phyloP scores from a whole-genome alignment of 345 rosid species.

The Carallia pectinifolia region DNA sequence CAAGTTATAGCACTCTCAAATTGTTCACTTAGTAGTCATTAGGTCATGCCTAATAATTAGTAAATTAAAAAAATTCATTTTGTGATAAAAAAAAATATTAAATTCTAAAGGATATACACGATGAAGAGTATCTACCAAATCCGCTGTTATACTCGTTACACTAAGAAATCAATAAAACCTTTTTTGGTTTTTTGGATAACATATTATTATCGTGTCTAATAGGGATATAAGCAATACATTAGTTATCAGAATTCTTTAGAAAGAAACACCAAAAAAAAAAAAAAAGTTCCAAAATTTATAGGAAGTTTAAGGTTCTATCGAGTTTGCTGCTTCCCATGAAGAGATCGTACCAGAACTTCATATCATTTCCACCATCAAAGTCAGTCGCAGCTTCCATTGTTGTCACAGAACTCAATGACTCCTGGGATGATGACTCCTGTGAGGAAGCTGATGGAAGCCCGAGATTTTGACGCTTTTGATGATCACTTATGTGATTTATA shows the following conservation, averaged over 20 bases:
- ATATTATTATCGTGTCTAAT: too few relatives aligned
- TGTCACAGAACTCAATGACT: neutral
- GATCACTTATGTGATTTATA: neutral
- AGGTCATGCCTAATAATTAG: too few relatives aligned
- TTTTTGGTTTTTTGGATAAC: too few relatives aligned
- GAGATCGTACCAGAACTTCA: slow-evolving; percentile 23
- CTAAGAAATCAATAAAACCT: too few relatives aligned
- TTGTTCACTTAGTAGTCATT: too few relatives aligned
- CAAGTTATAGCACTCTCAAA: too few relatives aligned
- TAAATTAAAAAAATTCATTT: too few relatives aligned
- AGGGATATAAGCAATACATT: too few relatives aligned
- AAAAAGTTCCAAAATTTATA: neutral
- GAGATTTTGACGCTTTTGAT: neutral
- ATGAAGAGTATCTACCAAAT: too few relatives aligned
- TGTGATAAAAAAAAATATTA: too few relatives aligned
- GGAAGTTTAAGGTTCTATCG: slow-evolving; percentile 6
- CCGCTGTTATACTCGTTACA: too few relatives aligned
- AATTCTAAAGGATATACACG: too few relatives aligned
- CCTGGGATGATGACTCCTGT: slow-evolving; percentile 5
- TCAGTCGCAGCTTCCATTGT: neutral
- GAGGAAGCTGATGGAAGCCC: neutral
- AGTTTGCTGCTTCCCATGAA: slow-evolving; percentile 19
- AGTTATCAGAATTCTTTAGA: neutral
- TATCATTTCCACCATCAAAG: neutral
- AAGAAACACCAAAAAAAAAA: neutral